Evolutionary conservation across 164 flowering plant species (phyloP), one percentile per base, ranked within the genome.

Genomic region (Tinospora cordifolia): DNA sequence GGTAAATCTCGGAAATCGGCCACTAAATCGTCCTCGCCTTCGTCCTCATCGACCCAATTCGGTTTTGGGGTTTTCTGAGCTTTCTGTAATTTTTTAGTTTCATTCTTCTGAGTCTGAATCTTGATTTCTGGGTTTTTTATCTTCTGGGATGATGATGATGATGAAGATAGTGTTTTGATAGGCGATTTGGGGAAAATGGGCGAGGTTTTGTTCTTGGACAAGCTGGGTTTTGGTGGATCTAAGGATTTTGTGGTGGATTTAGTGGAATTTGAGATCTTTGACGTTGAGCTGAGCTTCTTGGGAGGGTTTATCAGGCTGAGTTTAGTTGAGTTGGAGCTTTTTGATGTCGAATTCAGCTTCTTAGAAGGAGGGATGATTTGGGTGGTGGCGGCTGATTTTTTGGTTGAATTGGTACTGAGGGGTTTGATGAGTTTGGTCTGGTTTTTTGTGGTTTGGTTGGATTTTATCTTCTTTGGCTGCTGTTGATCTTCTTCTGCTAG

Each of bases 1-100:
- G 97, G 92, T 14, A 93, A 83, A 62, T 84, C 89, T 63, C 83
- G 75, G 81, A 91, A 86, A 11, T 81, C 97, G 0, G 83, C 12
- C 14, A 91, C 80, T 10, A 91, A 72, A 71, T 88, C 91, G 10
- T 83, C 81, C 0, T 85, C 87, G 6, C 49, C 69, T 0, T 83
- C 90, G 1, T 86, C 86, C 1, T 80, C 19, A 1, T 66, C 77
- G 21, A 69, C 51, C 88, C 87, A 81, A 27, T 60, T 72, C 58
- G 78, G 80, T 7, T 34, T 49, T 49, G 13, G 82, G 81, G 69
- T 14, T 66, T 79, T 74, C 70, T 62, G 36, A 9, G 15, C 46
- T 25, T 71, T 62, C 51, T 2, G 51, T 65, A 11, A 47, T 68
- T 71, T 66, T 68, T 41, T 12, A 8, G 46, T 41, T n/a, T n/a